Evolutionary conservation across 176 grass and related monocot species (phyloP).

Genomic region (Phragmites australis): DNA sequence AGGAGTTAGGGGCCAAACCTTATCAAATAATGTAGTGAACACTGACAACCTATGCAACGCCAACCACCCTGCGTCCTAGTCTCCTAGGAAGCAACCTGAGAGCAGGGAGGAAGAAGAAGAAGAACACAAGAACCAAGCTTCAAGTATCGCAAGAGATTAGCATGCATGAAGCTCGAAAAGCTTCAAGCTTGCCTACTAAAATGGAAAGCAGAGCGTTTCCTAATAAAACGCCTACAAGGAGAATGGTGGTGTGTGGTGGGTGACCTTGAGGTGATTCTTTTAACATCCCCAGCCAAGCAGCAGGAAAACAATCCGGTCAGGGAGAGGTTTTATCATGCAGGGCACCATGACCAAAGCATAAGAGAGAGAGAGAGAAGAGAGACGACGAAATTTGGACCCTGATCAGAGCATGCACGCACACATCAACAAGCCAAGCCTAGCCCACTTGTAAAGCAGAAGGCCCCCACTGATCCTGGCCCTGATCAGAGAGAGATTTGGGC

Average conservation of each 20-base stretch:
- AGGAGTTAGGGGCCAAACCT: conserved; percentile 42
- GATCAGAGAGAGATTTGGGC: conserved; percentile 57
- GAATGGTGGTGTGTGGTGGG: conserved; percentile 17
- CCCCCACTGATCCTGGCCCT: conserved; percentile 44
- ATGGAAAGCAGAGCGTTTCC: conserved; percentile 71
- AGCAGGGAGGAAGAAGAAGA: background rate
- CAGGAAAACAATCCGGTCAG: conserved; percentile 48
- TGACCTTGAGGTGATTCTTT: background rate
- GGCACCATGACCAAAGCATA: conserved; percentile 48
- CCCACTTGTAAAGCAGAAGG: conserved; percentile 54
- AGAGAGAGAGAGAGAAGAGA: conserved; percentile 28
- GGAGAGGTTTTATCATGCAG: conserved; percentile 49
- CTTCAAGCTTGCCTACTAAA: conserved; percentile 35
- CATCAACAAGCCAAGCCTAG: conserved; percentile 15
- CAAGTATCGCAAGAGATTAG: background rate
- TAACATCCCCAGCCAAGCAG: conserved; percentile 11
- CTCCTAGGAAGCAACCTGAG: conserved; percentile 16
- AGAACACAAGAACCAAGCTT: background rate
- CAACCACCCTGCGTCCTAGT: conserved; percentile 23
- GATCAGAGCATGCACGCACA: conserved; percentile 31
- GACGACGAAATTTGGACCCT: too few relatives aligned
- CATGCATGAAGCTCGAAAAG: background rate
- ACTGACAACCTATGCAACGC: conserved; percentile 30
- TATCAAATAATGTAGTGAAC: conserved; percentile 39
- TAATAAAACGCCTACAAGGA: conserved; percentile 78